Conservation (phyloP, 345 rosid genomes). For the Limnanthes douglasii region DNA sequence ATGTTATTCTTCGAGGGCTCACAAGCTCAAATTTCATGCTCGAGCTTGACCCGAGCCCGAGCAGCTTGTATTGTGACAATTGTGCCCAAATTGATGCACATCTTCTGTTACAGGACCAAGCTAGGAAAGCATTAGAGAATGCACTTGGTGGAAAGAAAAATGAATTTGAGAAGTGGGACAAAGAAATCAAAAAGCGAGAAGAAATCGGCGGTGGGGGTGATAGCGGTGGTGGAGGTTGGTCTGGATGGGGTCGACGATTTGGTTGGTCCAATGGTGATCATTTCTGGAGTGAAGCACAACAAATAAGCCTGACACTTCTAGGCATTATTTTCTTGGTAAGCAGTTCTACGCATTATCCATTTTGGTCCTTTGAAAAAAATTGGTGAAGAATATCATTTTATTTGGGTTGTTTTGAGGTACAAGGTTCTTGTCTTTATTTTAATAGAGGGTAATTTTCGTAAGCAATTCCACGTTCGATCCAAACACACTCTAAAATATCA, state of each 20-base stretch:
- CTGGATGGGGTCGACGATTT: slow-evolving; percentile 61
- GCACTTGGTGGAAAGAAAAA: slow-evolving; percentile 85
- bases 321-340: slow-evolving; percentile 58
- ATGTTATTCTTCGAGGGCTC: no score
- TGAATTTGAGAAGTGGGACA: slow-evolving; percentile 75
- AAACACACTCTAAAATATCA: no score
- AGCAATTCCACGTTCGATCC: no score
- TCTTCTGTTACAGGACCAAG: slow-evolving; percentile 52
- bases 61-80: slow-evolving; percentile 1
- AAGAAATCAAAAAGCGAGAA: slow-evolving; percentile 80
- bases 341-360: not conserved
- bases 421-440: no score
- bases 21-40: no score
- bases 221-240: slow-evolving; percentile 71
- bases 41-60: not conserved
- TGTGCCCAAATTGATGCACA: not conserved
- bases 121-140: slow-evolving; percentile 68
- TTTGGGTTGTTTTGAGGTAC: no score
- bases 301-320: slow-evolving; percentile 41
- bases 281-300: slow-evolving; percentile 73
- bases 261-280: slow-evolving; percentile 68
- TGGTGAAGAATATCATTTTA: no score
- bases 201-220: slow-evolving; percentile 53
- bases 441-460: no score
- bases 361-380: no score